Conservation (phyloP, 352 stramenopile genomes). For the Globisporangium canariense region DNA sequence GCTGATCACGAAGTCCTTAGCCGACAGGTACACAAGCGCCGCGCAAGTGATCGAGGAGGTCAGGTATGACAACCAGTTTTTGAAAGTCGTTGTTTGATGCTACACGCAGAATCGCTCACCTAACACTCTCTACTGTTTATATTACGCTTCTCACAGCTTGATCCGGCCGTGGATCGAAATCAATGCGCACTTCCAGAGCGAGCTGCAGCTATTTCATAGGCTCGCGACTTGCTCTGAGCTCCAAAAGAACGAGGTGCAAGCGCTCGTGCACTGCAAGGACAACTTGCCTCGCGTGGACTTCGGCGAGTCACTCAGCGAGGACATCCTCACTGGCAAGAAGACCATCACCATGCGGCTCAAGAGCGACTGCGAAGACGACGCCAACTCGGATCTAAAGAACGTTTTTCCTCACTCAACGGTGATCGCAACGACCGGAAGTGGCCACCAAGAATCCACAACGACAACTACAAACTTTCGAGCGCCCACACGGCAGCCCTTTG, state of each 20-base stretch:
- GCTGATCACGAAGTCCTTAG: conserved; percentile 32
- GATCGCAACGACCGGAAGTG: conserved; percentile 24
- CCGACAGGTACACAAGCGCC: conserved; percentile 19
- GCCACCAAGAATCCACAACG: conserved; percentile 8
- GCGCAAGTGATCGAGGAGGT: conserved; percentile 40
- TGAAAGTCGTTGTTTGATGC: too few species aligned
- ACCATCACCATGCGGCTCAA: conserved; percentile 65
- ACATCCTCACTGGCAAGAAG: conserved; percentile 43
- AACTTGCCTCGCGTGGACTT: conserved; percentile 58
- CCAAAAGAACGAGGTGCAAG: neutral
- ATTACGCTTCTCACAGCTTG: conserved; percentile 12
- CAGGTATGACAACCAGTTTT: conserved; percentile 21
- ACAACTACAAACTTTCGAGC: conserved; percentile 20
- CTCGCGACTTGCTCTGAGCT: neutral
- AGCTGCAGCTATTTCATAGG: conserved; percentile 27
- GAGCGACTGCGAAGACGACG: conserved; percentile 42
- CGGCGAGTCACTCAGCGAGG: conserved; percentile 33
- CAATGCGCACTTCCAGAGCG: conserved; percentile 50
- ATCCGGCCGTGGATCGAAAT: conserved; percentile 71
- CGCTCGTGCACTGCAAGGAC: neutral
- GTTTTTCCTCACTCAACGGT: conserved; percentile 38
- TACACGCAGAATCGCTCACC: too few species aligned
- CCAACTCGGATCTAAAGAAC: conserved; percentile 46
- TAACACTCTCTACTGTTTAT: neutral
- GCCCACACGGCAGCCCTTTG: conserved; percentile 29